Percentiles rank a stretch among this genome's conserved stretches.
These are phyloP conservation scores for Phaffomyces thermotolerans DNA, from an alignment of 805 yeast species.

Conservation along the genomic window DNA sequence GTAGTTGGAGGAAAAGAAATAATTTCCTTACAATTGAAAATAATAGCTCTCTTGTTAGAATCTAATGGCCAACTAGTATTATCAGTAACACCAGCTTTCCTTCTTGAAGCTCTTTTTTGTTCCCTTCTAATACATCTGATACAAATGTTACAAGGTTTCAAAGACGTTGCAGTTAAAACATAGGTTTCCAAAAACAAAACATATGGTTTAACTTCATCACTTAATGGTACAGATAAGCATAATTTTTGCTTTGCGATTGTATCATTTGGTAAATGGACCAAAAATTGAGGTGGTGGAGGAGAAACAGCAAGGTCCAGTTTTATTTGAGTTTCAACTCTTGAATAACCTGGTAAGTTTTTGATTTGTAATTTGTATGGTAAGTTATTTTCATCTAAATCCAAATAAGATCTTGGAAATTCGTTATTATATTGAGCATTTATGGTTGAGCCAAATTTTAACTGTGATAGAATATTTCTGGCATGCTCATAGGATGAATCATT, in stretches of 20 bases:
- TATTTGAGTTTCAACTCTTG: constrained; percentile 95
- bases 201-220: constrained; percentile 42
- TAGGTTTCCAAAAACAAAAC: constrained; percentile 68
- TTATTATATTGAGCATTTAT: constrained; percentile 16
- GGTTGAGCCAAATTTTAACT: constrained; percentile 22
- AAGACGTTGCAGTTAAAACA: constrained; percentile 55
- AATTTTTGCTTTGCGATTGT: constrained; percentile 82
- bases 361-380: constrained; percentile 44
- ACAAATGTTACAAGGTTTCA: constrained; percentile 69
- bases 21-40: constrained; percentile 87
- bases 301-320: constrained; percentile 60
- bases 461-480: constrained; percentile 19
- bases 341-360: constrained; percentile 63
- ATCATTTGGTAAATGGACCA: constrained; percentile 79
- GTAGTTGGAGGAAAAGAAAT: constrained; percentile 52
- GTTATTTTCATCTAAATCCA: constrained; percentile 20
- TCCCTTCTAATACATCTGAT: constrained; percentile 87
- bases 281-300: constrained; percentile 69
- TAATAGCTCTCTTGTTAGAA: constrained; percentile 72
- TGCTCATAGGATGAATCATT: constrained; percentile 18
- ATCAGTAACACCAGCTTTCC: constrained; percentile 75
- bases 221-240: constrained; percentile 44
- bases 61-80: constrained; percentile 72
- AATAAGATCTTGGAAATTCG: constrained; percentile 22
- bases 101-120: constrained; percentile 86